phyloP scores from a whole-genome alignment of 176 grass and related monocot species.

The Cenchrus purpureus region DNA sequence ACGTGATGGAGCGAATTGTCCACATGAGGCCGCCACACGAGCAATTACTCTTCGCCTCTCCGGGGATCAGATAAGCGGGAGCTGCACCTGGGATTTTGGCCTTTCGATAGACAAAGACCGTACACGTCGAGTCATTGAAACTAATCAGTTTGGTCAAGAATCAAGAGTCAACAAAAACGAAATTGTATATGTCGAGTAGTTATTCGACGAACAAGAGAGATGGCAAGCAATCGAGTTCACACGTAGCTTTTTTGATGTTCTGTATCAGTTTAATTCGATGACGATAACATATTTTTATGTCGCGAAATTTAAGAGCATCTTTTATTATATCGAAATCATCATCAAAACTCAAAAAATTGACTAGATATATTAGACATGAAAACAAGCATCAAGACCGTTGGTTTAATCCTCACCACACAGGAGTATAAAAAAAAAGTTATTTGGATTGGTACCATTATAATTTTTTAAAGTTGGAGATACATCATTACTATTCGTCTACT shows the following conservation, averaged over 20 bases:
- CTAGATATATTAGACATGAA: not conserved
- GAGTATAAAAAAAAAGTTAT: too few species aligned
- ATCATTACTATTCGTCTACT: too few species aligned
- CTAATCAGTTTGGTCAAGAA: constrained; percentile 34
- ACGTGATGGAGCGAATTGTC: not conserved
- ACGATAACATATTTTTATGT: not conserved
- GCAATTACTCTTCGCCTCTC: not conserved
- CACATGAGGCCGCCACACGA: not conserved
- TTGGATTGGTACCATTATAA: too few species aligned
- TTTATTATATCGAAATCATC: not conserved
- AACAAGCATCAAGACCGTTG: not conserved
- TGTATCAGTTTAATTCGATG: not conserved
- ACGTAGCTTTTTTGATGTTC: not conserved
- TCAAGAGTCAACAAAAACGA: constrained; percentile 19
- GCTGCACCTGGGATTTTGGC: constrained; percentile 29
- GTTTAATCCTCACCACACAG: not conserved
- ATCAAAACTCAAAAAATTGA: not conserved
- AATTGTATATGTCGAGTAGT: constrained; percentile 23
- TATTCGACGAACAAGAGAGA: constrained; percentile 17
- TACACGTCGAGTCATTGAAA: constrained; percentile 10
- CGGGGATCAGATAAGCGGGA: not conserved
- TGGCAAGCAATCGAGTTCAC: constrained; percentile 19
- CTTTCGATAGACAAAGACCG: constrained; percentile 46
- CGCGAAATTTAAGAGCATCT: not conserved
- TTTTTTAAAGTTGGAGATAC: too few species aligned